Evolutionary conservation across 176 grass and related monocot species (phyloP).

Genomic region (Phoenix dactylifera): DNA sequence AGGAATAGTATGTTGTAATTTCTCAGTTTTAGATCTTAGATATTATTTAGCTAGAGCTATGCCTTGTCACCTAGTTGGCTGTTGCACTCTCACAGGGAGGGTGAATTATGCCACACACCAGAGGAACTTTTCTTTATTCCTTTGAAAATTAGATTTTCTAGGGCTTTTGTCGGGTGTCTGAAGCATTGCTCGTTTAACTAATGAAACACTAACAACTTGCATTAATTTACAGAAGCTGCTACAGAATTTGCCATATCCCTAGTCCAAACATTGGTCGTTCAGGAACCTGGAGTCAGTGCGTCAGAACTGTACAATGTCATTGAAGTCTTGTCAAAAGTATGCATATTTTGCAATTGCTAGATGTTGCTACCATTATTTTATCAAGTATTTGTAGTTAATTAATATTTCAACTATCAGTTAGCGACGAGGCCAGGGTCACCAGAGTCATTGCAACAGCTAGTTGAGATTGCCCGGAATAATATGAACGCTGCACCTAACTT

Average conservation of each 20-base stretch:
- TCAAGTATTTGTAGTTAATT: too few species aligned
- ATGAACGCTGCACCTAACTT: conserved; percentile 27
- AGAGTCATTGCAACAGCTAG: conserved; percentile 73
- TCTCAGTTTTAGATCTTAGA: conserved; percentile 10
- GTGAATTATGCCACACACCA: neutral
- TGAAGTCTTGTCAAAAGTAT: conserved; percentile 77
- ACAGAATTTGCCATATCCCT: conserved; percentile 84
- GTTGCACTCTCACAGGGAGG: neutral
- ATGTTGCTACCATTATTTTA: too few species aligned
- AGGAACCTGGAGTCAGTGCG: conserved; percentile 56
- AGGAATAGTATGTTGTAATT: conserved; percentile 69
- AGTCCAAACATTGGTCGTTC: conserved; percentile 69
- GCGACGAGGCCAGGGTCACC: conserved; percentile 74
- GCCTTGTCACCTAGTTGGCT: neutral
- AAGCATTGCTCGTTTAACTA: neutral
- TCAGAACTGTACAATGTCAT: conserved; percentile 71
- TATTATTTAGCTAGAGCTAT: neutral
- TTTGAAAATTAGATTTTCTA: neutral
- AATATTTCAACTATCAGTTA: conserved; percentile 39
- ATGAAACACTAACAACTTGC: conserved; percentile 10
- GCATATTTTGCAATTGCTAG: neutral
- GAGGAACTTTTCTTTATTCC: neutral
- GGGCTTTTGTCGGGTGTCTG: conserved; percentile 8
- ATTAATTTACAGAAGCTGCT: conserved; percentile 49
- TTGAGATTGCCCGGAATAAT: conserved; percentile 64